Base-by-base conservation (phyloP, 2,329 filamentous ascomycete genomes). In the Kalmusia sp. region DNA sequence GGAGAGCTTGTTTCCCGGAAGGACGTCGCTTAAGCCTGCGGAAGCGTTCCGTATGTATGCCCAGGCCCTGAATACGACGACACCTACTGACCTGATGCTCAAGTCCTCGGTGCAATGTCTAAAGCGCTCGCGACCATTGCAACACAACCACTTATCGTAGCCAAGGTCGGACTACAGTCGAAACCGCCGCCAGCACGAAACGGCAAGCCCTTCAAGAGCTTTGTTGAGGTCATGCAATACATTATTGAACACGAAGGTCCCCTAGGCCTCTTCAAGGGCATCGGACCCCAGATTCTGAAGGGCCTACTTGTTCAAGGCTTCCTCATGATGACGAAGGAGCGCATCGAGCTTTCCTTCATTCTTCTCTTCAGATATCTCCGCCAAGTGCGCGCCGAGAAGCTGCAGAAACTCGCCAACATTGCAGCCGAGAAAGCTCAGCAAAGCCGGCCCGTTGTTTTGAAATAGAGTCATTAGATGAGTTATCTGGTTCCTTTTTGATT, bases 251-350 rank as follows among this genome's bases (percentile, higher is more conserved):
- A 96, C 57, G 95, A 99, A 72, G 95, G 95, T 3, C 73, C 84
- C 1, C 67, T 88, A 11, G 89, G 89, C n/a, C 82, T 99, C 1
- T 99, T 98, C 82, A 99, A 99, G 79, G 95, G 95, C 35, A 96
- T 99, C 62, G 92, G 87, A 0, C 95, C 95, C 3, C 95, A 99
- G 75, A 90, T 99, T 46, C 76, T 92, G 54, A 99, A 99, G 77
- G 95, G 95, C 1, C 78, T 99, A 47, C 73, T 99, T 43, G 95
- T 99, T 2, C 95, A 99, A 71, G 95, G 95, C 44, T 86, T 99
- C 51, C 81, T 99, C 33, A 99, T 99, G 95, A 99, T 97, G 92
- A 95, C 92, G 41, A 99, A 99, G 79, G 95, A 99, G 78, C 85
- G 91, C 63, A 91, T 98, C 76, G 95, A 98, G 74, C 79, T 98